phyloP scores from a whole-genome alignment of 2,329 filamentous ascomycete genomes.

The Botryotinia narcissicola region DNA sequence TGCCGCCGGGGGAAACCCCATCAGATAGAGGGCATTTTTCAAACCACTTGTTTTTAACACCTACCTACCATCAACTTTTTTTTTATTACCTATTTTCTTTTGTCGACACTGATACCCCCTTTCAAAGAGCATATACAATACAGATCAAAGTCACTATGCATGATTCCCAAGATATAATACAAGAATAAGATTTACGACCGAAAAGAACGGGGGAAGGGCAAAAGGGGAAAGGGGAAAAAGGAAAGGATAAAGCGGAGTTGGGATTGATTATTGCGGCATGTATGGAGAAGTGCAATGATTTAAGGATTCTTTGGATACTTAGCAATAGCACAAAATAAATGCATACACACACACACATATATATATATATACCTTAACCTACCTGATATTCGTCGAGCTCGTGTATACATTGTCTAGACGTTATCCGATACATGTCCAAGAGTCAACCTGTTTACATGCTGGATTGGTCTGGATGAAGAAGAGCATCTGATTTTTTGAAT shows the following conservation, averaged over 20 bases:
- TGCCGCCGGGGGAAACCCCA: not conserved
- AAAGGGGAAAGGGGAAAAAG: no score
- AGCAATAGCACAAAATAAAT: not conserved
- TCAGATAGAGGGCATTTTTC: not conserved
- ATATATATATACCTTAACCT: not conserved
- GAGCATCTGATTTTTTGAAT: not conserved
- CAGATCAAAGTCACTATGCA: conserved; percentile 10
- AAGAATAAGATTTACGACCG: conserved; percentile 12
- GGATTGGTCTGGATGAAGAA: not conserved
- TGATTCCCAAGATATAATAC: conserved; percentile 7
- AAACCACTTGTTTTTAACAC: conserved; percentile 5
- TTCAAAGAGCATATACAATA: conserved; percentile 11
- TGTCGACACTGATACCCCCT: conserved; percentile 13
- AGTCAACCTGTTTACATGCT: not conserved
- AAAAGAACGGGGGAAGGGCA: not conserved
- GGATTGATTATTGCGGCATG: not conserved
- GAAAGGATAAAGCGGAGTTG: not conserved
- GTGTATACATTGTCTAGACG: not conserved
- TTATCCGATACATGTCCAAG: not conserved
- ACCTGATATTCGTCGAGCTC: not conserved
- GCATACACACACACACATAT: not conserved
- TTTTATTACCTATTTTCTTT: conserved; percentile 4
- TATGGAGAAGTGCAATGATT: not conserved
- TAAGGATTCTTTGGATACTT: not conserved
- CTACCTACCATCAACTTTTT: not conserved